Percentiles rank a stretch among this genome's conserved stretches.
These are phyloP conservation scores for Elongisporangium prolatum DNA, from an alignment of 352 stramenopile genomes.

Conservation along the genomic window DNA sequence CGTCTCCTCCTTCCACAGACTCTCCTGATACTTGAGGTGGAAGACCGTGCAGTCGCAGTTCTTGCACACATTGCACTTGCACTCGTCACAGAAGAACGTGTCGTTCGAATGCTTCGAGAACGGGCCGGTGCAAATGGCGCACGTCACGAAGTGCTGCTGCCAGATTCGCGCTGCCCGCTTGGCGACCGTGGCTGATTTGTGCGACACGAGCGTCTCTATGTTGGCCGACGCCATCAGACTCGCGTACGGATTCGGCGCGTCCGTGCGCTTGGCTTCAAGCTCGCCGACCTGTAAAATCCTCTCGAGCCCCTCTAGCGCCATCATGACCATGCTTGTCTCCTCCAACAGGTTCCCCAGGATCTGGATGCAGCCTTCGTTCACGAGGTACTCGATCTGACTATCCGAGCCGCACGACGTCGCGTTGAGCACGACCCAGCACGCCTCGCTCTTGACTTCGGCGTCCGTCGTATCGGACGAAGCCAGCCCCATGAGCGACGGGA, in stretches of 20 bases:
- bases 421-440: slow-evolving; percentile 98
- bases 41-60: slow-evolving; percentile 97
- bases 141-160: slow-evolving; percentile 97
- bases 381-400: slow-evolving; percentile 90
- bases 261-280: slow-evolving; percentile 78
- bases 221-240: slow-evolving; percentile 87
- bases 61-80: slow-evolving; percentile 97
- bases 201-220: slow-evolving; percentile 91
- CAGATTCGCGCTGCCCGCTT: slow-evolving; percentile 97
- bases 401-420: slow-evolving; percentile 97
- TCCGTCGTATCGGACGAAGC: slow-evolving; percentile 91
- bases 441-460: slow-evolving; percentile 96
- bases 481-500: slow-evolving; percentile 92
- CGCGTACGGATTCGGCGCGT: slow-evolving; percentile 86
- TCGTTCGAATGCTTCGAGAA: slow-evolving; percentile 95
- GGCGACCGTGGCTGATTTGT: slow-evolving; percentile 92
- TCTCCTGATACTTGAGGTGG: slow-evolving; percentile 97
- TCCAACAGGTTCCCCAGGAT: slow-evolving; percentile 91
- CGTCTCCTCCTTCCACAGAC: slow-evolving; percentile 92
- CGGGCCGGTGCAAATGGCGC: slow-evolving; percentile 93
- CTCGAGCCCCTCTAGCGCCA: slow-evolving; percentile 97
- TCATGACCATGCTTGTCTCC: slow-evolving; percentile 98
- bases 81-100: slow-evolving; percentile 96
- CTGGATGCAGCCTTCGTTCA: slow-evolving; percentile 85
- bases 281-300: slow-evolving; percentile 95